Evolutionary conservation across 2,329 filamentous ascomycete genomes (phyloP), one percentile per base, ranked within the genome.

Genomic region (Didymella segeticola): DNA sequence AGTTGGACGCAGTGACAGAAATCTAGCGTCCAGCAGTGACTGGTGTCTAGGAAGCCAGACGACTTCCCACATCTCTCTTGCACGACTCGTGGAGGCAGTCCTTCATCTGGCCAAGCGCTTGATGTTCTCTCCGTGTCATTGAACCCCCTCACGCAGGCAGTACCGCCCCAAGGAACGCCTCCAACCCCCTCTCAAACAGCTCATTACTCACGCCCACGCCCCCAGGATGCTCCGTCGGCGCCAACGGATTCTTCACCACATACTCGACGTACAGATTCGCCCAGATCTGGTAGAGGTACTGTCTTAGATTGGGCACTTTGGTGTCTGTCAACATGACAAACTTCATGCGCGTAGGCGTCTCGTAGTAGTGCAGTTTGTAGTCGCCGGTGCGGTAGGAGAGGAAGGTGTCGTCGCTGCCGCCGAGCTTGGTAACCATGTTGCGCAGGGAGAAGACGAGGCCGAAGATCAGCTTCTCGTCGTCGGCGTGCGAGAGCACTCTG

Each of bases 321-420:
- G 90, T 90, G 77, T 98, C 95, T 20, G 95, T 98, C 71, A 98
- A 82, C 88, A 99, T 91, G 71, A 97, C 92, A 72, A 98, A 96
- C 72, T 96, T 96, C 76, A 96, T 87, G 74, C 91, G 96, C 46
- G 92, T 95, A 1, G 93, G 92, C 11, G 95, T 98, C 81, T 99
- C 95, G 82, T 97, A 99, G 81, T 96, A 99, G 79, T 99, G 95
- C 67, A 99, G 85, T 79, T 97, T 97, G 83, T 99, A 99, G 77
- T 96, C 89, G 64, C 84, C 90, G 47, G 95, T 99, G 66, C 91
- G 89, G 78, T 90, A 99, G 64, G 89, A 91, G 66, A 99, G 89
- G 76, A 99, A 99, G 72, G 81, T 85, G 79, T 97, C 93, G 74
- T 97, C 92, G 48, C 91, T 87, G 62, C 93, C 93, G 69, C 93